Percentiles rank a stretch among this genome's conserved stretches.
Conservation (phyloP, 345 rosid species). For the Carallia brachiata region DNA sequence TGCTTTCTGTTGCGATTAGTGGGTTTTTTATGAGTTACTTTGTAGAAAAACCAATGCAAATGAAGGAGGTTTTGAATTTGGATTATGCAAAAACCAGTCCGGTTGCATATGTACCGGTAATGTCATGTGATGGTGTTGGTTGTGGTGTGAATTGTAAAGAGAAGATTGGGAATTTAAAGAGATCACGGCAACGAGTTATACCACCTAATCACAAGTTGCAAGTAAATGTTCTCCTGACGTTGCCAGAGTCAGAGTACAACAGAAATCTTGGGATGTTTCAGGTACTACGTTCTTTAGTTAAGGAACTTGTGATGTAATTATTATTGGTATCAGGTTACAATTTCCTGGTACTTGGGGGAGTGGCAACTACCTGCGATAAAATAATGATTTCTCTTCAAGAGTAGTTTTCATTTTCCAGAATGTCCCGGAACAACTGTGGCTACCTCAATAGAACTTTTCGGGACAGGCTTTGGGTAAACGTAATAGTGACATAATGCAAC, state of each 20-base stretch:
- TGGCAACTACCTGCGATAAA: too few species aligned
- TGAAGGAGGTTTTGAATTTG: slow-evolving; percentile 59
- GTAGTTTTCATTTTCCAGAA: too few species aligned
- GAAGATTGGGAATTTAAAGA: slow-evolving; percentile 29
- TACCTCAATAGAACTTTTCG: too few species aligned
- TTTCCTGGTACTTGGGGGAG: too few species aligned
- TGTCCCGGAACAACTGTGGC: too few species aligned
- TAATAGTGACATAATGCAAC: too few species aligned
- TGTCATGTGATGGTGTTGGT: slow-evolving; percentile 44
- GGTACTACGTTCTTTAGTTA: slow-evolving; percentile 40
- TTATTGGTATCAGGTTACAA: too few species aligned
- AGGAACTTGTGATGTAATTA: neutral
- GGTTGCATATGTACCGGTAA: slow-evolving; percentile 57
- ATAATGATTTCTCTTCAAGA: too few species aligned
- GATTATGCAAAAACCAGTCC: slow-evolving; percentile 64
- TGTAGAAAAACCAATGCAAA: slow-evolving; percentile 56
- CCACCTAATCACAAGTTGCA: slow-evolving; percentile 44
- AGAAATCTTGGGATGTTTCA: slow-evolving; percentile 82
- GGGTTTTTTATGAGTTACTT: slow-evolving; percentile 55
- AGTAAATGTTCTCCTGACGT: slow-evolving; percentile 41
- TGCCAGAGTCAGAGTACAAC: slow-evolving; percentile 87
- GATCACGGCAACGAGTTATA: slow-evolving; percentile 27
- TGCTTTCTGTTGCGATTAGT: slow-evolving; percentile 47
- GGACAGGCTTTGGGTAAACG: too few species aligned
- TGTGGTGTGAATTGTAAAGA: slow-evolving; percentile 51